Evolutionary conservation across 2,329 filamentous ascomycete genomes (phyloP), one percentile per base, ranked within the genome.

Genomic region (Hypoxylon sp.): DNA sequence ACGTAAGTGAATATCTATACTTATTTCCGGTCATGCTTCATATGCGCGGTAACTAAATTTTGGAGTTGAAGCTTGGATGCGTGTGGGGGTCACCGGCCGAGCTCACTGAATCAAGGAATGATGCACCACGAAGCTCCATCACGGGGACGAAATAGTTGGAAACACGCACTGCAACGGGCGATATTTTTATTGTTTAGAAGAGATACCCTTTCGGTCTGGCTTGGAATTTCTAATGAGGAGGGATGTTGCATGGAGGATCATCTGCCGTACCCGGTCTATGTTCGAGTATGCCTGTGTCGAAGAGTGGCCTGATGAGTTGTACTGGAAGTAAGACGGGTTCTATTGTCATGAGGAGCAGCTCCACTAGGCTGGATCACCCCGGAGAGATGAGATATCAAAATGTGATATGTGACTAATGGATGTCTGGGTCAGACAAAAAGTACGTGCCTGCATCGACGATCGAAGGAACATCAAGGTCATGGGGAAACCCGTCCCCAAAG

Each of bases 391-490:
- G 63, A 70, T 67, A 67, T 67, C 51, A 61, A 70, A 69, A 70
- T 69, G 60, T 70, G 68, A 69, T 69, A 70, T 69, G 61, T 69
- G 68, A 70, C 59, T 47, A 67, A 57, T 56, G 39, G 46, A 32
- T 61, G 67, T n/a, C 65, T 61, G 59, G 65, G 67, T 57, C 55
- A 58, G 67, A 65, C 61, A 63, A 61, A 64, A 59, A 48, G 64
- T 65, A 69, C 54, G 63, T 67, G 67, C 58, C 61, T 65, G 64
- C 67, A 70, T 65, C 64, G 67, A 68, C 61, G 67, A 68, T 70
- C 64, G 61, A 65, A 63, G 65, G 64, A 70, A 61, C 58, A 63
- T 53, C 67, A 61, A 68, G 54, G 67, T 55, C 61, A 61, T 67
- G 61, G 64, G 67, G 65, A 58, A 58, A 37, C 47, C 64, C 55